A percentile compares a stretch with the other conserved stretches of the same genome.
Conservation (phyloP, 768 basidiomycete species). For the Nidularia sp. region DNA sequence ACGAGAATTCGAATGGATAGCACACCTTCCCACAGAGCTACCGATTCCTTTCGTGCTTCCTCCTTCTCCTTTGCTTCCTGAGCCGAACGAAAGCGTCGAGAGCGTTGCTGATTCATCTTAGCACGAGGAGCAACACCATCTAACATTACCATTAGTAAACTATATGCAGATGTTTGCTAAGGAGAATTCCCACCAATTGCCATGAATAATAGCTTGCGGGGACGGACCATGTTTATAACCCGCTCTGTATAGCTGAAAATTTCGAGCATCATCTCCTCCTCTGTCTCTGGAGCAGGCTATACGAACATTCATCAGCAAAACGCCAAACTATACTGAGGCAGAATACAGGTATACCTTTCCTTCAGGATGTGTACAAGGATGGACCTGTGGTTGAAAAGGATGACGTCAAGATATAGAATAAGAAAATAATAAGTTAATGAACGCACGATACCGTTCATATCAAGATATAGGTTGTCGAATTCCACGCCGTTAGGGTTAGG, state of each 20-base stretch:
- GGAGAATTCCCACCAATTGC: constrained; percentile 72
- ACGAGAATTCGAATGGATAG: neutral
- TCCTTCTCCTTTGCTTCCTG: constrained; percentile 96
- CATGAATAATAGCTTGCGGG: constrained; percentile 95
- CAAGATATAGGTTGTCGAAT: constrained; percentile 95
- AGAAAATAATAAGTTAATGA: neutral
- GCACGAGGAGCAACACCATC: constrained; percentile 97
- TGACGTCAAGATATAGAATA: neutral
- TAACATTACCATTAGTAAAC: constrained; percentile 19
- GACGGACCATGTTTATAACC: constrained; percentile 95
- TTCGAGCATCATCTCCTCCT: constrained; percentile 99
- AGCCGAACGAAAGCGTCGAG: constrained; percentile 89
- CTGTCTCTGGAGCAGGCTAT: constrained; percentile 93
- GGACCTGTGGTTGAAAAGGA: constrained; percentile 52
- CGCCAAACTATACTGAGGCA: neutral
- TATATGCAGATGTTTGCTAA: neutral
- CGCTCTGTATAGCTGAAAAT: constrained; percentile 96
- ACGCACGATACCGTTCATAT: constrained; percentile 98
- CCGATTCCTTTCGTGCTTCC: constrained; percentile 76
- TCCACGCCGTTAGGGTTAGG: constrained; percentile 95
- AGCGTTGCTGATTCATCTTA: constrained; percentile 99
- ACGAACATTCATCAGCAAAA: neutral
- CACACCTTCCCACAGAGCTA: constrained; percentile 82
- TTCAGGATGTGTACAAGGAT: constrained; percentile 99
- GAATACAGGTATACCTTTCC: constrained; percentile 62